Evolutionary conservation across 345 rosid species (phyloP), one percentile per base, ranked within the genome.

Genomic region (Populus pruinosa): DNA sequence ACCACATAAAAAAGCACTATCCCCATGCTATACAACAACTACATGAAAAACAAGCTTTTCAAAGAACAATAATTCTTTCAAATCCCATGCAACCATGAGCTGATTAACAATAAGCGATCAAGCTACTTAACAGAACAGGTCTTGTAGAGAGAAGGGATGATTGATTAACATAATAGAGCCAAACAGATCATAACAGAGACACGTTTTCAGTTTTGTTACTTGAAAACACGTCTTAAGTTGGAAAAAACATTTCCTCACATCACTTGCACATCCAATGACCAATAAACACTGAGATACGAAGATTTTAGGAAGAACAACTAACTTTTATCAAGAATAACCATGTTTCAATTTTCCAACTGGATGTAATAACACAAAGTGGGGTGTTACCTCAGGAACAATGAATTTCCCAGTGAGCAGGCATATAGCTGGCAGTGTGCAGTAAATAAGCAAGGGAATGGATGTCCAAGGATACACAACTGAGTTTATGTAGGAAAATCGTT

Each of bases 401-500:
- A 94, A 94, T 72, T 92, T 90, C 53, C 97, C 97, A 2, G 98
- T 94, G 73, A 94, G 97, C 67, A 94, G 95, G 80, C 97, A 94
- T 70, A 94, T 91, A 9, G 98, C 98, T 0, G 98, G 98, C 72
- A 94, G 86, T 55, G 97, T 86, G 76, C 98, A 94, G 87, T 94
- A 94, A 70, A 94, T 94, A 61, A 94, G 81, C 83, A 94, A 83
- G 17, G 98, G 98, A 80, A 94, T 78, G 25, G 97, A 92, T 53
- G 97, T 94, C 94, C 91, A 92, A 13, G 97, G 98, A 80, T 94
- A 94, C 38, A 94, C 94, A 49, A 94, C 98, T 0, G 98, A 94
- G 88, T 92, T 92, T 73, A 94, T 92, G 81, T 94, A 94, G 27
- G 98, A 93, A 85, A 94, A 93, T 38, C 98, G 86, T 81, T 94